phyloP scores from a whole-genome alignment of 2,329 filamentous ascomycete genomes.

The Venturia nashicola region DNA sequence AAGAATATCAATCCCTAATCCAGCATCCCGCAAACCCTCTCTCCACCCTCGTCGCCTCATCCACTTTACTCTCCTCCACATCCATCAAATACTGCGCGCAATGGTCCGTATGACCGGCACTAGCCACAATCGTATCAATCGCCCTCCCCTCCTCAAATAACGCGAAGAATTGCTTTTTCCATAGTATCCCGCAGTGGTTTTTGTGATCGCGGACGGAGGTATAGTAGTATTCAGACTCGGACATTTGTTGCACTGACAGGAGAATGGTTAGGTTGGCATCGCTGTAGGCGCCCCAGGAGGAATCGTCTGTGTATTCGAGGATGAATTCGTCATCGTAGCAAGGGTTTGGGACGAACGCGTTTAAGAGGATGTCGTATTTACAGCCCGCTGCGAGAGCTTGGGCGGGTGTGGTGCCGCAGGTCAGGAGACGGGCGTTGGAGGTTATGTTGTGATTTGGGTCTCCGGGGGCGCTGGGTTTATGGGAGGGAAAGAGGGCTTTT shows the following conservation, averaged over 20 bases:
- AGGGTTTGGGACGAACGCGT: constrained; percentile 23
- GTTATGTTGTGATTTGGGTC: constrained; percentile 7
- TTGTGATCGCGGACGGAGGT: constrained; percentile 6
- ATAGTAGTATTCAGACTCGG: constrained; percentile 4
- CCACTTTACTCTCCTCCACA: background rate
- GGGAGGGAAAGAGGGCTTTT: no score
- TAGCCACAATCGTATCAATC: constrained; percentile 7
- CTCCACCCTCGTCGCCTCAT: constrained; percentile 6
- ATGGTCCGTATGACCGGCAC: constrained; percentile 8
- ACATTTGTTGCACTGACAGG: background rate
- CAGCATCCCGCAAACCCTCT: constrained; percentile 10
- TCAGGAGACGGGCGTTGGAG: constrained; percentile 4
- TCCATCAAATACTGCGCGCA: constrained; percentile 9
- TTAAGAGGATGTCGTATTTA: constrained; percentile 23
- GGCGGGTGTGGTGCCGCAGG: constrained; percentile 20
- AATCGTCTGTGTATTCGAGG: constrained; percentile 15
- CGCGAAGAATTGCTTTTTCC: constrained; percentile 9
- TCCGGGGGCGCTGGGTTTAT: background rate
- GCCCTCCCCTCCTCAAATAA: constrained; percentile 4
- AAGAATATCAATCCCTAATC: constrained; percentile 1
- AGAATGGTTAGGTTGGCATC: background rate
- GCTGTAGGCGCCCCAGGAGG: constrained; percentile 5
- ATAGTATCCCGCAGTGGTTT: constrained; percentile 8
- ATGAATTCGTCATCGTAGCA: constrained; percentile 24
- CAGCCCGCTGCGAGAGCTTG: constrained; percentile 20